A percentile compares a stretch with the other conserved stretches of the same genome.
These are phyloP conservation scores for Lupinus albus DNA, from an alignment of 306 rosid species.

Conservation along the genomic window DNA sequence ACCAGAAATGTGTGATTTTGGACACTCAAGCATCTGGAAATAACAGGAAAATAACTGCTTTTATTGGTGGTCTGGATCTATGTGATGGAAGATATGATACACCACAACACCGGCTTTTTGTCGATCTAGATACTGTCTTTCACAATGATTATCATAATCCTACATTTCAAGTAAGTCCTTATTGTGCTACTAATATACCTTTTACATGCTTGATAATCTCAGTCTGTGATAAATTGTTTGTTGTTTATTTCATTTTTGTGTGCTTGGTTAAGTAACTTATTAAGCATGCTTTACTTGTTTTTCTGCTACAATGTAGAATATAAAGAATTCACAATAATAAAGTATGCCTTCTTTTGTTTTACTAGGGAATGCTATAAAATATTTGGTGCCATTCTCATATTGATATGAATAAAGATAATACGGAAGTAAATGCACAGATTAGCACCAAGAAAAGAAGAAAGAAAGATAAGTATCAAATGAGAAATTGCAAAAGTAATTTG, in stretches of 20 bases:
- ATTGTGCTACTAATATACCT: slow-evolving; percentile 6
- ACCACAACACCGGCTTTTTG: slow-evolving; percentile 68
- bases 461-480: neutral
- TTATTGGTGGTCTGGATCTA: slow-evolving; percentile 74
- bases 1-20: slow-evolving; percentile 73
- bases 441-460: slow-evolving; percentile 9
- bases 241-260: too few species aligned
- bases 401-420: slow-evolving; percentile 10
- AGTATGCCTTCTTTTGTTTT: neutral
- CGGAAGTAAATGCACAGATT: slow-evolving; percentile 4
- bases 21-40: slow-evolving; percentile 62
- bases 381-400: neutral
- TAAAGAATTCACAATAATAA: neutral
- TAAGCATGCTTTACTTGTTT: too few species aligned
- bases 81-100: slow-evolving; percentile 85
- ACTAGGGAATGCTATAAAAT: slow-evolving; percentile 1
- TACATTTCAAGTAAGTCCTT: slow-evolving; percentile 57
- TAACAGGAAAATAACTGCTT: slow-evolving; percentile 67
- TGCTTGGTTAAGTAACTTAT: too few species aligned
- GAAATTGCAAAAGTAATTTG: slow-evolving; percentile 5
- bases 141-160: slow-evolving; percentile 73
- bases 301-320: neutral
- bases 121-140: slow-evolving; percentile 56
- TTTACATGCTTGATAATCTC: slow-evolving; percentile 7
- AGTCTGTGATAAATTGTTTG: too few species aligned